Percentiles rank a stretch among this genome's conserved stretches.
These are phyloP conservation scores for Buxus sempervirens DNA, from an alignment of 164 flowering plant genomes.

Conservation along the genomic window DNA sequence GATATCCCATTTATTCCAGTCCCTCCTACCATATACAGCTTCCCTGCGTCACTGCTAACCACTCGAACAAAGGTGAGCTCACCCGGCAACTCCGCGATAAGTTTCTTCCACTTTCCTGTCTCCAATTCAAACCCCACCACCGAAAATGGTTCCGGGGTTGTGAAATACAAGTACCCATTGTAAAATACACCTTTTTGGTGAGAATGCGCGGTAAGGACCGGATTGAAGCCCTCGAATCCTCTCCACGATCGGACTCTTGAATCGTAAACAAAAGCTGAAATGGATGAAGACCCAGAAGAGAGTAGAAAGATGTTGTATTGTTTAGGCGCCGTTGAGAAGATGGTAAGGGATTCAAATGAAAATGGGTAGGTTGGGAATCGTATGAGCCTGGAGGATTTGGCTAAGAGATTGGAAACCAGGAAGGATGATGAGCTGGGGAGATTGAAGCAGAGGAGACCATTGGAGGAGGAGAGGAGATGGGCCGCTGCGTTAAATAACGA, in stretches of 20 bases:
- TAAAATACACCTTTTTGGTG: constrained; percentile 43
- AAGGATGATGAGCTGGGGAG: constrained; percentile 39
- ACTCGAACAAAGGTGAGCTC: constrained; percentile 50
- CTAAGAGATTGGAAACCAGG: constrained; percentile 48
- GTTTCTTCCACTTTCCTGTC: constrained; percentile 42
- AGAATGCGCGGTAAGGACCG: constrained; percentile 19
- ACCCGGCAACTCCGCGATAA: constrained; percentile 24
- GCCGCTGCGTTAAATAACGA: constrained; percentile 15
- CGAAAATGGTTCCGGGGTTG: constrained; percentile 50
- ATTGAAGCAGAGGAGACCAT: constrained; percentile 65
- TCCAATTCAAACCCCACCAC: constrained; percentile 42
- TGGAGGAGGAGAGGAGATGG: constrained; percentile 44
- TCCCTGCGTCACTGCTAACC: constrained; percentile 32
- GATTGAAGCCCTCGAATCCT: constrained; percentile 23
- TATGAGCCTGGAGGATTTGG: constrained; percentile 34
- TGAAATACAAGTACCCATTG: constrained; percentile 44
- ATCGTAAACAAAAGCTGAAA: constrained; percentile 40
- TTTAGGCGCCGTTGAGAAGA: constrained; percentile 3
- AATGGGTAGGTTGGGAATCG: constrained; percentile 45
- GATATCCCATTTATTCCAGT: constrained; percentile 18
- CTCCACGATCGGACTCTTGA: constrained; percentile 42
- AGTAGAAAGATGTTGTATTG: constrained; percentile 23
- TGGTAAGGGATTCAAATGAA: constrained; percentile 34
- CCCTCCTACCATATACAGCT: constrained; percentile 63
- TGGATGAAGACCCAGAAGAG: constrained; percentile 16